A percentile compares a stretch with the other conserved stretches of the same genome.
Evolutionary conservation across 192 early-diverging fungal species (phyloP).

Genomic region (Coemansia sp.): DNA sequence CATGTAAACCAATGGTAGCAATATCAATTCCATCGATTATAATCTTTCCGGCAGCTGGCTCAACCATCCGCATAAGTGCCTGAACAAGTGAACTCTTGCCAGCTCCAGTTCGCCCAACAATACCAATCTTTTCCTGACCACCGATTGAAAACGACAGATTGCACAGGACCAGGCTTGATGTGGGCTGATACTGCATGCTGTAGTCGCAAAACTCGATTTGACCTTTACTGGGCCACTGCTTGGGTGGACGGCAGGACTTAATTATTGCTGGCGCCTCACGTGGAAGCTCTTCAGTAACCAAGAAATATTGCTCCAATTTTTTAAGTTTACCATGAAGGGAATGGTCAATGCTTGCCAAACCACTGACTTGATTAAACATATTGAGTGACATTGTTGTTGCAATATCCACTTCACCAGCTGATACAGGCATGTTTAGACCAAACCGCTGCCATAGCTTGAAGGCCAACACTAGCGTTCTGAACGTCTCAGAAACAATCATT

Average conservation of each 20-base stretch:
- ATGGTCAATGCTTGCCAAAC: background rate
- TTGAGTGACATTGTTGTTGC: background rate
- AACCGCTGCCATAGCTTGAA: slow-evolving; percentile 8
- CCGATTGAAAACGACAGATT: slow-evolving; percentile 59
- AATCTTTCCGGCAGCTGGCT: slow-evolving; percentile 57
- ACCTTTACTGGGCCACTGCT: slow-evolving; percentile 66
- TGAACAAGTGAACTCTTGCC: slow-evolving; percentile 65
- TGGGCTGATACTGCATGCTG: slow-evolving; percentile 19
- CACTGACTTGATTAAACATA: background rate
- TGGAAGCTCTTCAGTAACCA: background rate
- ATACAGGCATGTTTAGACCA: background rate
- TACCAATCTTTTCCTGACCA: slow-evolving; percentile 70
- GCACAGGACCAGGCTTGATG: slow-evolving; percentile 6
- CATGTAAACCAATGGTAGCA: slow-evolving; percentile 54
- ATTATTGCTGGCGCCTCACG: slow-evolving; percentile 65
- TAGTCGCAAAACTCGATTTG: slow-evolving; percentile 56
- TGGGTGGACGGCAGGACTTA: slow-evolving; percentile 54
- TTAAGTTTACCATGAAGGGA: slow-evolving; percentile 3
- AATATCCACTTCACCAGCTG: slow-evolving; percentile 16
- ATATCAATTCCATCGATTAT: slow-evolving; percentile 65
- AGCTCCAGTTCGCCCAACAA: slow-evolving; percentile 85
- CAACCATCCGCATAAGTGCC: slow-evolving; percentile 67
- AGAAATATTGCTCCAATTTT: background rate
- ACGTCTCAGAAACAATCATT: background rate
- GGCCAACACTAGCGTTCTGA: background rate